phyloP scores from a whole-genome alignment of 495 filamentous ascomycete genomes.

The Mytilinidion resinicola region DNA sequence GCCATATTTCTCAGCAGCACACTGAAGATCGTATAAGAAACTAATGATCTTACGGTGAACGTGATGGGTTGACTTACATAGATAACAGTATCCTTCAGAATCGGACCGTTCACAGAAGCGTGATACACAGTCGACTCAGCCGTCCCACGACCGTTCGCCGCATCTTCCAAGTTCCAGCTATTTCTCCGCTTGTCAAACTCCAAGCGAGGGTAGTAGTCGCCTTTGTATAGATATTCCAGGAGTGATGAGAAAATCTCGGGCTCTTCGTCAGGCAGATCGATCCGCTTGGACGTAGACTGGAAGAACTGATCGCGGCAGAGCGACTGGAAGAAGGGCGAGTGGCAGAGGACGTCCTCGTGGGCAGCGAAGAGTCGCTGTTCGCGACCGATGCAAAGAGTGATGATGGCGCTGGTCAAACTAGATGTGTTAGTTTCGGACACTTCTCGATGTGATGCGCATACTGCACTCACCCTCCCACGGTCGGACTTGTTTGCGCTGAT shows the following conservation, averaged over 20 bases:
- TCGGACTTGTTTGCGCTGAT: constrained; percentile 25
- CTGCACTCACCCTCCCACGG: constrained; percentile 24
- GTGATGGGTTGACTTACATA: constrained; percentile 42
- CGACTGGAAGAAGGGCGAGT: constrained; percentile 54
- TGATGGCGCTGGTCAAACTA: constrained; percentile 57
- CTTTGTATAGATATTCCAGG: constrained; percentile 67
- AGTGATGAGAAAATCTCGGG: constrained; percentile 61
- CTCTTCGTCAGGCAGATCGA: constrained; percentile 58
- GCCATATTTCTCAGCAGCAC: constrained; percentile 76
- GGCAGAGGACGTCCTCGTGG: constrained; percentile 58
- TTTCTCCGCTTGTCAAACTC: constrained; percentile 39
- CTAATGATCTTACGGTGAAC: not conserved
- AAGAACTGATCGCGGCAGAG: constrained; percentile 52
- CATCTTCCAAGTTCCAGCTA: constrained; percentile 38
- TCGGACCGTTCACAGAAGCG: constrained; percentile 53
- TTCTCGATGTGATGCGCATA: not conserved
- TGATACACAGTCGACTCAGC: constrained; percentile 65
- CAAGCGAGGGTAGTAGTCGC: constrained; percentile 55
- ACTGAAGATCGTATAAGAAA: constrained; percentile 30
- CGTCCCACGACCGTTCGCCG: constrained; percentile 19
- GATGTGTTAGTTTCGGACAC: constrained; percentile 1
- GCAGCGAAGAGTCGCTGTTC: constrained; percentile 71
- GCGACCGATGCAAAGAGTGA: constrained; percentile 72
- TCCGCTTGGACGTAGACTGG: constrained; percentile 48
- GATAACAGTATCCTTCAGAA: constrained; percentile 83